Evolutionary conservation across 139 green algal genomes (phyloP).

Genomic region (Tetraselmis chui): DNA sequence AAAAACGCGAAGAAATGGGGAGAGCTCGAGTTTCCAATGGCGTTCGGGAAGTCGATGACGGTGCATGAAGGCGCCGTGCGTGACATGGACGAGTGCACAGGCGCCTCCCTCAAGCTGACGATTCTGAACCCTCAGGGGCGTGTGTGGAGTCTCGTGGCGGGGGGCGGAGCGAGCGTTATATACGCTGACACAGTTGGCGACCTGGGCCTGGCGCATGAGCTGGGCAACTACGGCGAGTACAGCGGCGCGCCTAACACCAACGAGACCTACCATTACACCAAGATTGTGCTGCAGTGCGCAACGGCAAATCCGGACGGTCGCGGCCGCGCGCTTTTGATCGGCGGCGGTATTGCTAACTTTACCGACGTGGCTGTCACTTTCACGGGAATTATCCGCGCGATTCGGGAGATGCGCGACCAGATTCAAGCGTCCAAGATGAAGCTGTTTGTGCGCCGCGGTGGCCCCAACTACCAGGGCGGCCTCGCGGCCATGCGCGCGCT

Average conservation of each 20-base stretch:
- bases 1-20: constrained; percentile 61
- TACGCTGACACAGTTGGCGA: constrained; percentile 88
- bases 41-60: constrained; percentile 77
- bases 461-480: constrained; percentile 82
- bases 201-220: constrained; percentile 67
- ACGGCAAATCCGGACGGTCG: constrained; percentile 63
- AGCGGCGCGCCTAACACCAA: constrained; percentile 66
- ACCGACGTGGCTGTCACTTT: constrained; percentile 93
- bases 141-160: constrained; percentile 92
- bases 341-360: constrained; percentile 94
- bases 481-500: constrained; percentile 69
- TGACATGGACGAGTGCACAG: constrained; percentile 65
- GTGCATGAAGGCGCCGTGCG: constrained; percentile 52
- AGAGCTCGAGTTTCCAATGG: constrained; percentile 76
- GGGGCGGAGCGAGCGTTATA: constrained; percentile 82
- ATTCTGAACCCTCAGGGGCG: constrained; percentile 84
- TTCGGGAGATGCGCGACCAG: neutral
- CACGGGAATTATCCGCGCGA: constrained; percentile 74
- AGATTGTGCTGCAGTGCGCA: constrained; percentile 44
- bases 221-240: constrained; percentile 94
- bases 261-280: constrained; percentile 53
- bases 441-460: constrained; percentile 81
- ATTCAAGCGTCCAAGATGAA: constrained; percentile 68
- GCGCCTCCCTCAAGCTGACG: constrained; percentile 83
- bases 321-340: constrained; percentile 72